Evolutionary conservation across 129 eudicot species (phyloP), one percentile per base, ranked within the genome.

Genomic region (Flaveria robusta): DNA sequence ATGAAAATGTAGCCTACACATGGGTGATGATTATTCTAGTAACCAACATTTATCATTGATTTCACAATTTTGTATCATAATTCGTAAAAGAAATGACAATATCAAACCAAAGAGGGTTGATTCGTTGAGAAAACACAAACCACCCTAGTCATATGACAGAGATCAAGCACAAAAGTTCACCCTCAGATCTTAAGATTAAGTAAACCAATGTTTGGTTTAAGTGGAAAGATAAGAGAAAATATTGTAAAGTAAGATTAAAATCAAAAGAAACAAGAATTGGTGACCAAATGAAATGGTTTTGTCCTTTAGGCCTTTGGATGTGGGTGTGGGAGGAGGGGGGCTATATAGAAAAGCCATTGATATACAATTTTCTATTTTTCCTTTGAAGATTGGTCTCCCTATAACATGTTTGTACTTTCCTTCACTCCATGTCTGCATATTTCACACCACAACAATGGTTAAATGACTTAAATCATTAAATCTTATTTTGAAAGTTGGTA

Each of bases 381-480:
- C 79, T 83, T 74, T 84, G 22, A 87, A 89, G 13, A 92, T 78
- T 76, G 97, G 92, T 56, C 86, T 87, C 49, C 96, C 97, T 58
- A 92, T 92, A 56, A 92, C 97, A 76, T 92, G 96, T 74, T 89
- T 92, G 82, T 82, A 92, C 43, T 74, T 77, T 66, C 96, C 96
- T 63, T 74, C 83, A 59, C 89, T 87, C 92, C 96, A 87, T 42
- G 77, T 86, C 97, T 92, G 93, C 78, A 27, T n/a, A 55, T 78
- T 12, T 70, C 64, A 80, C 43, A 74, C 10, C 68, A 75, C 45
- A 74, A 73, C 24, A 26, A 4, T 27, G 12, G n/a, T 60, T 26
- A 60, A 26, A 19, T n/a, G 39, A 34, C 39, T 34, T 34, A 34
- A 34, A 34, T 7, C 31, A 23, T 20, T 58, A 58, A 1, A 58